Evolutionary conservation across 441 rosid species (phyloP).

Genomic region (Manihot esculenta): DNA sequence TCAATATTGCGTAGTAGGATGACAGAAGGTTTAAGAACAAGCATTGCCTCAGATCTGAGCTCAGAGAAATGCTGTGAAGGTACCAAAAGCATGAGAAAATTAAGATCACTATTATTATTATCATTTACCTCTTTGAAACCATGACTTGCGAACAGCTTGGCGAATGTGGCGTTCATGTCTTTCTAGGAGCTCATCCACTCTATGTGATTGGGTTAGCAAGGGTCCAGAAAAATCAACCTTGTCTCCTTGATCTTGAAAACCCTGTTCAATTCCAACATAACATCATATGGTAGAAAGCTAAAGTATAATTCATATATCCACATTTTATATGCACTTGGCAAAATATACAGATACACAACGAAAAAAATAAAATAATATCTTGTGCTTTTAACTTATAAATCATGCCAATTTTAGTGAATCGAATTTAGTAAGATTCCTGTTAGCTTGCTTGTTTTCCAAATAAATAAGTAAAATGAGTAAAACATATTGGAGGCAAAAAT

Average conservation of each 20-base stretch:
- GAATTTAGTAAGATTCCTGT: neutral
- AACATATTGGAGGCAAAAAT: neutral
- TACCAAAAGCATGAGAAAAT: neutral
- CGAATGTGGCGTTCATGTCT: conserved; percentile 81
- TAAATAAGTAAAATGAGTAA: too few species aligned
- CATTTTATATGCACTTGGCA: neutral
- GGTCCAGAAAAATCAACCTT: conserved; percentile 91
- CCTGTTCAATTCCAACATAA: conserved; percentile 45
- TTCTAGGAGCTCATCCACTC: conserved; percentile 77
- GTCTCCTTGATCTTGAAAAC: conserved; percentile 53
- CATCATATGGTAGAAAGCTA: conserved; percentile 10
- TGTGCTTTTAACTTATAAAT: neutral
- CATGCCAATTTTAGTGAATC: neutral
- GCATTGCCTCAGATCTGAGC: neutral
- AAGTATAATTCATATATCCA: neutral
- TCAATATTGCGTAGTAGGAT: neutral
- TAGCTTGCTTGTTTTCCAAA: neutral
- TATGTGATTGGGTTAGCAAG: conserved; percentile 65
- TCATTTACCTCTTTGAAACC: conserved; percentile 85
- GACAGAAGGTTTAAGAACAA: neutral
- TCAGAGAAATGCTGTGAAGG: neutral
- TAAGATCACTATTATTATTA: neutral
- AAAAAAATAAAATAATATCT: neutral
- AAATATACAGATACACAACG: neutral
- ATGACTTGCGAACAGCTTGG: conserved; percentile 83